Evolutionary conservation across 345 rosid species (phyloP), one percentile per base, ranked within the genome.

Genomic region (Barbarea vulgaris): DNA sequence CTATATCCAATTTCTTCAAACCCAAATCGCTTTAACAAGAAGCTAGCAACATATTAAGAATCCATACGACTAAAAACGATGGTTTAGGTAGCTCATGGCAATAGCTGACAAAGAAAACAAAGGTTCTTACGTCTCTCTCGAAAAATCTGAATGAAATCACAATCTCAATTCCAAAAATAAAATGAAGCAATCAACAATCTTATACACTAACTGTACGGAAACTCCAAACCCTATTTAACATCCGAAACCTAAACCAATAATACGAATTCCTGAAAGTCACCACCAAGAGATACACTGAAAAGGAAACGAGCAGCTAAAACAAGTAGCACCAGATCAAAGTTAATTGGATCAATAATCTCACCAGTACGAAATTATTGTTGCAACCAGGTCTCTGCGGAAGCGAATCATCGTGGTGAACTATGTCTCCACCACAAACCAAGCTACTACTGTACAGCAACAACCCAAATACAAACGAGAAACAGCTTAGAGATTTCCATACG

Each of bases 361-460:
- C 99, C 91, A 95, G 82, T 25, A 95, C 97, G 80, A 95, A 95
- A 84, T 92, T 86, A 73, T 95, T 92, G 17, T 82, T 82, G 80
- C 99, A 95, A 24, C 99, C 97, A 72, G 99, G 85, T 66, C 91
- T 73, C 81, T 67, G 80, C 0, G 99, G 99, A 74, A 96, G 85
- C 19, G 84, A 59, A 68, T 85, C 79, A 79, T 95, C 99, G 6
- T 81, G 91, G 82, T 95, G 99, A 31, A 95, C 97, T 81, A 95
- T 95, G 64, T 95, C 99, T 31, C 97, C 93, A 66, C 85, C 92
- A 30, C 81, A 85, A 9, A 70, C 84, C 18, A 81, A 66, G 18
- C 76, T 69, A 19, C 81, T 65, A 76, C 75, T 67, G 61, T 67
- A 67, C 79, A 84, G 42, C 79, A 84, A 54, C 69, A 87, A 58